Percentiles rank a stretch among this genome's conserved stretches.
phyloP scores from a whole-genome alignment of 495 filamentous ascomycete genomes.

The Penicillium bialowiezense region DNA sequence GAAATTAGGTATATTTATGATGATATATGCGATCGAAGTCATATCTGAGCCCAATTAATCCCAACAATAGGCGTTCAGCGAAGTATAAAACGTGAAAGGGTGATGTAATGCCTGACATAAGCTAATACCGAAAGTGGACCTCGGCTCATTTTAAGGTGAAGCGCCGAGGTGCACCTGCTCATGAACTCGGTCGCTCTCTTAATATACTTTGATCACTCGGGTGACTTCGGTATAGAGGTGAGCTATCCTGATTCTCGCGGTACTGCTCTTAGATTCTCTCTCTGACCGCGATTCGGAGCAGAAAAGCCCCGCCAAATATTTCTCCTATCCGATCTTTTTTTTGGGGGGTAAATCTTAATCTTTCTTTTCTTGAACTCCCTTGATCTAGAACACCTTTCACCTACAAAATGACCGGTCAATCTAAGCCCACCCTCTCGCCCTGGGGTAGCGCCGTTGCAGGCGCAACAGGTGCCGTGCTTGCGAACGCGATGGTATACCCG shows the following conservation, averaged over 20 bases:
- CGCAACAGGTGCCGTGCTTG: slow-evolving; percentile 88
- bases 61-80: neutral
- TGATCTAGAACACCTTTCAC: neutral
- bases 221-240: slow-evolving; percentile 5
- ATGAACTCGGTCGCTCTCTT: neutral
- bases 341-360: slow-evolving; percentile 1
- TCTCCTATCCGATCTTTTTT: slow-evolving; percentile 20
- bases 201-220: slow-evolving; percentile 1
- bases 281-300: neutral
- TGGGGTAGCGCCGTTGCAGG: slow-evolving; percentile 94
- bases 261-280: neutral
- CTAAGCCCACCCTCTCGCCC: slow-evolving; percentile 80
- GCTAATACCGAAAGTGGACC: slow-evolving; percentile 26
- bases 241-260: neutral
- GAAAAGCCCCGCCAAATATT: slow-evolving; percentile 18
- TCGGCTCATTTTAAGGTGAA: slow-evolving; percentile 35
- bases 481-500: slow-evolving; percentile 95
- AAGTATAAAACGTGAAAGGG: neutral
- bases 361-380: neutral
- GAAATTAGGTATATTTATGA: neutral
- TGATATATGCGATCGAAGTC: neutral
- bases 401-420: slow-evolving; percentile 69
- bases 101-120: slow-evolving; percentile 6
- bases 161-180: slow-evolving; percentile 33
- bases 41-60: neutral